These are phyloP conservation scores for Candida arabinofermentans DNA, from an alignment of 805 yeast species.

Conservation along the genomic window DNA sequence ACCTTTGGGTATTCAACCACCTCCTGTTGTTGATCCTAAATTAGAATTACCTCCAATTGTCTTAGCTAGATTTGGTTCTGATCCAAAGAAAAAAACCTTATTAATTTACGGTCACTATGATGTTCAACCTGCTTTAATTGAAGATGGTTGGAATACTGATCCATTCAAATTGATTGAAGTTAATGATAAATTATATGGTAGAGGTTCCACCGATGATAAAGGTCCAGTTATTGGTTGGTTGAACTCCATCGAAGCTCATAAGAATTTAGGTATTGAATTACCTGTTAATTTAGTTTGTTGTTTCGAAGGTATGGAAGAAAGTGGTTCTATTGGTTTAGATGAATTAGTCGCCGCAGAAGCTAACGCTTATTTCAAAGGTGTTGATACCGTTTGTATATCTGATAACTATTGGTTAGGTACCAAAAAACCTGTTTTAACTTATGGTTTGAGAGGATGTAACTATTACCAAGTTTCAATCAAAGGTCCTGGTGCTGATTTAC, in stretches of 20 bases:
- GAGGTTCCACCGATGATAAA: slow-evolving; percentile 97
- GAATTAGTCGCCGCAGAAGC: slow-evolving; percentile 79
- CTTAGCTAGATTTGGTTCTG: slow-evolving; percentile 81
- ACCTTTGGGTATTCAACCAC: slow-evolving; percentile 86
- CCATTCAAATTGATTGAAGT: slow-evolving; percentile 78
- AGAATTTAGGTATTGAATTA: slow-evolving; percentile 73
- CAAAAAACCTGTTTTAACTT: slow-evolving; percentile 92
- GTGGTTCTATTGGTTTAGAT: slow-evolving; percentile 92
- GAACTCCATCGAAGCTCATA: slow-evolving; percentile 88
- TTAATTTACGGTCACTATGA: slow-evolving; percentile 96
- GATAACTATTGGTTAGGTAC: slow-evolving; percentile 99
- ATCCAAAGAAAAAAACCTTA: slow-evolving; percentile 81
- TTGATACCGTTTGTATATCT: slow-evolving; percentile 91
- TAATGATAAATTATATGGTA: slow-evolving; percentile 71
- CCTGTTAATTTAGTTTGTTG: slow-evolving; percentile 92
- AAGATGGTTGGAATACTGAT: slow-evolving; percentile 95
- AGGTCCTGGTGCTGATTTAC: slow-evolving; percentile 97
- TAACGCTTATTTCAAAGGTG: slow-evolving; percentile 71
- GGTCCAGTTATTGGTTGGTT: slow-evolving; percentile 99
- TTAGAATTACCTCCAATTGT: slow-evolving; percentile 90
- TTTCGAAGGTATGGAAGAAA: slow-evolving; percentile 99
- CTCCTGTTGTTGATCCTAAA: slow-evolving; percentile 67
- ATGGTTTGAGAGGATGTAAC: slow-evolving; percentile 95
- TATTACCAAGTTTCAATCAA: slow-evolving; percentile 78
- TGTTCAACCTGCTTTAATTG: slow-evolving; percentile 90